Evolutionary conservation across 192 early-diverging fungal species (phyloP), one percentile per base, ranked within the genome.

Genomic region (Diversispora epigaea): DNA sequence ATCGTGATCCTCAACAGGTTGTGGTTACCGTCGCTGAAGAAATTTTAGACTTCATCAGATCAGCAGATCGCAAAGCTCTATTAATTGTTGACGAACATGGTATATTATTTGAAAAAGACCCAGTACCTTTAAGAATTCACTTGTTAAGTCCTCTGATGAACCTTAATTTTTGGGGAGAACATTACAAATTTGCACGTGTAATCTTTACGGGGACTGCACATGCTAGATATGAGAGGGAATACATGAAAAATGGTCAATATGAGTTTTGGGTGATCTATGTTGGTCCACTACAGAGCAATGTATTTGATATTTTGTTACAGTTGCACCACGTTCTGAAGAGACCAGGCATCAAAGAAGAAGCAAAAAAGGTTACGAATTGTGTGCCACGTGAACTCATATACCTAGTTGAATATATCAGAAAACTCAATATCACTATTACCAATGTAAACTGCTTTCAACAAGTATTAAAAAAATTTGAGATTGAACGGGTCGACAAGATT

Each of bases 31-130:
- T 66, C 7, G 70, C 19, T 4, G 5, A 12, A 50, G 58, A 43
- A 41, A 76, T 80, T 44, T 10, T 54, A 0, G 0, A 17, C 17
- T 61, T 75, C 0, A 64, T 75, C 68, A 77, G 47, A 43, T 50
- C 11, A 8, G n/a, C 22, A 22, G 55, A 77, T 40, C 43, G 22
- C 47, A 75, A 70, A 40, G 15, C 71, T 40, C 69, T 80, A 40
- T 70, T 77, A 57, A 22, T 80, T 74, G 56, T 80, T 56, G 79
- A 80, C 60, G 79, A 77, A n/a, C 79, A 80, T 68, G 64, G 76
- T 47, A 46, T 22, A 39, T 70, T 80, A 58, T 80, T 80, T 50
- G 25, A 62, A 54, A 21, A 64, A 14, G 66, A 74, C 4, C 66
- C 60, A 25, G 63, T 68, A 19, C 76, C 79, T 40, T 5, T 43